Conservation (phyloP, 495 filamentous ascomycete genomes). For the Neurospora terricola region DNA sequence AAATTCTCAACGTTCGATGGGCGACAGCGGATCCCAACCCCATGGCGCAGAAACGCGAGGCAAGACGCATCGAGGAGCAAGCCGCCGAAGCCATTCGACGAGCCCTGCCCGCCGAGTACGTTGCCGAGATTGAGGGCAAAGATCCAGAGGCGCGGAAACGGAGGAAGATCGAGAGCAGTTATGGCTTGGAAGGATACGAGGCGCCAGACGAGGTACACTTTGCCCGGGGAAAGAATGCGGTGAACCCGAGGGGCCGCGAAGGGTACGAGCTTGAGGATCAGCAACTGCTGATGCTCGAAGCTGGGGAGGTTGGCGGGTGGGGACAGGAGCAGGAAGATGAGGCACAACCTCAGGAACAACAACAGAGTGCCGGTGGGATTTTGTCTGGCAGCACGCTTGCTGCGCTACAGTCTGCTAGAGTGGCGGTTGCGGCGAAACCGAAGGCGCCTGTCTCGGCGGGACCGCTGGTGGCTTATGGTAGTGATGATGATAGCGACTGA, state of each 20-base stretch:
- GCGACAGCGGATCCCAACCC: conserved; percentile 95
- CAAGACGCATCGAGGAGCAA: conserved; percentile 83
- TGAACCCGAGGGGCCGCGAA: conserved; percentile 46
- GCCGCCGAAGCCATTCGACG: conserved; percentile 91
- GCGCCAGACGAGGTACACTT: conserved; percentile 93
- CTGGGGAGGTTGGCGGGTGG: conserved; percentile 25
- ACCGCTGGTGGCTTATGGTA: conserved; percentile 80
- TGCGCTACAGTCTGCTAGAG: conserved; percentile 49
- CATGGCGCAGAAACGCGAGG: conserved; percentile 86
- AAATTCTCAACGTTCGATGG: conserved; percentile 95
- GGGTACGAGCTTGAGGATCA: conserved; percentile 38
- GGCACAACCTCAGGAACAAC: conserved; percentile 31
- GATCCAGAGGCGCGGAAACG: conserved; percentile 79
- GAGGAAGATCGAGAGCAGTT: conserved; percentile 80
- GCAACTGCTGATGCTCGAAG: conserved; percentile 42
- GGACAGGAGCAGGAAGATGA: conserved; percentile 30
- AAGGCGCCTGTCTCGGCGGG: conserved; percentile 40
- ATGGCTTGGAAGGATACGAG: conserved; percentile 85
- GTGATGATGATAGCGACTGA: conserved; percentile 59
- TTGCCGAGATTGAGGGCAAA: conserved; percentile 87
- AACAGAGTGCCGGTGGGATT: conserved; percentile 48
- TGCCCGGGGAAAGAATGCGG: conserved; percentile 52
- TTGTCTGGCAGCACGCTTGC: conserved; percentile 72
- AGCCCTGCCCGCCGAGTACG: conserved; percentile 84
- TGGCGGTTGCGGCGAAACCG: conserved; percentile 39